Percentiles rank a stretch among this genome's conserved stretches.
Evolutionary conservation across 371 early-diverging fungal species (phyloP).

Genomic region (Basidiobolus meristosporus): DNA sequence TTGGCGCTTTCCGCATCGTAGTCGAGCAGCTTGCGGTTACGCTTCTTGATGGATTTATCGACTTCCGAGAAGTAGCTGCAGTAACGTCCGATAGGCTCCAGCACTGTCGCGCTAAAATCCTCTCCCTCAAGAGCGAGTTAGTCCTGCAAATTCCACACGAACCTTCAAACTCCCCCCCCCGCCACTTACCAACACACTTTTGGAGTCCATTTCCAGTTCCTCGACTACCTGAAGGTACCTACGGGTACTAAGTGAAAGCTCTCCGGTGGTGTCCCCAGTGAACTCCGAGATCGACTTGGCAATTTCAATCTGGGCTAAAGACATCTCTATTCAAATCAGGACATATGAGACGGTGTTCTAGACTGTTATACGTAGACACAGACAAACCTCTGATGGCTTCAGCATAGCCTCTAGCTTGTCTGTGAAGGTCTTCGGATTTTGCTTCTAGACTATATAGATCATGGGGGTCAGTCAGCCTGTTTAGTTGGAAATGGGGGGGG

Average conservation of each 20-base stretch:
- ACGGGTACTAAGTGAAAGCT: slow-evolving; percentile 19
- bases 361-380: not conserved
- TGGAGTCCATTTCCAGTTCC: slow-evolving; percentile 59
- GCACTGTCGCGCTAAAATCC: slow-evolving; percentile 59
- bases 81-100: slow-evolving; percentile 74
- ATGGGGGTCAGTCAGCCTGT: not conserved
- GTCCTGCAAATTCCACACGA: not conserved
- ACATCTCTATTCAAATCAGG: slow-evolving; percentile 31
- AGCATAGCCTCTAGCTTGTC: slow-evolving; percentile 86
- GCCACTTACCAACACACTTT: slow-evolving; percentile 35
- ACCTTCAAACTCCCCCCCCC: not conserved
- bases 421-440: slow-evolving; percentile 68
- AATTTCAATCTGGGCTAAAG: slow-evolving; percentile 61
- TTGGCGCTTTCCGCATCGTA: slow-evolving; percentile 60
- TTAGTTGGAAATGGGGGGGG: no score
- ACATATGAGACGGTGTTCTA: not conserved
- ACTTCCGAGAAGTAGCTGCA: slow-evolving; percentile 79
- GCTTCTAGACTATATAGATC: slow-evolving; percentile 44
- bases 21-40: slow-evolving; percentile 73
- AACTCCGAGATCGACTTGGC: slow-evolving; percentile 57
- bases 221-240: slow-evolving; percentile 59
- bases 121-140: slow-evolving; percentile 54
- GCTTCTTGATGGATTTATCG: slow-evolving; percentile 74
- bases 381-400: slow-evolving; percentile 55
- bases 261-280: slow-evolving; percentile 24